A percentile compares a stretch with the other conserved stretches of the same genome.
phyloP scores from a whole-genome alignment of 1,284 basidiomycete genomes.

The Pseudozyma pruni region DNA sequence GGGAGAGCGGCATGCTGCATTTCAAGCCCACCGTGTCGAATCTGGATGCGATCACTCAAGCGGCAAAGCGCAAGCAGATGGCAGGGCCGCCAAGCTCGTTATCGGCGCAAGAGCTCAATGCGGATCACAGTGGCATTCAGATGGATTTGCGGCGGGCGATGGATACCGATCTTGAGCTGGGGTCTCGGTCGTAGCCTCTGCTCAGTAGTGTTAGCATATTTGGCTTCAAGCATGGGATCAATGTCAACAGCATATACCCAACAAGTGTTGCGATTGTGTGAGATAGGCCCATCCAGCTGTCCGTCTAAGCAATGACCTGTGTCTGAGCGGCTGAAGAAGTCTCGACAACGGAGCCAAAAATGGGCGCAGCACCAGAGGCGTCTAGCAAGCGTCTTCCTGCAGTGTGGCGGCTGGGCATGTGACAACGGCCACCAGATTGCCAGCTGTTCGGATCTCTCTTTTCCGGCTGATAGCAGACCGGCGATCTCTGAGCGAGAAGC shows the following conservation, averaged over 20 bases:
- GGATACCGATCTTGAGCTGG: slow-evolving; percentile 45
- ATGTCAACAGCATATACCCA: slow-evolving; percentile 3
- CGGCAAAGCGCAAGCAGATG: slow-evolving; percentile 32
- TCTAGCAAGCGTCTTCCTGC: no score
- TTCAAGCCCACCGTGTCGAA: slow-evolving; percentile 51
- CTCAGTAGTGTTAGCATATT: not conserved
- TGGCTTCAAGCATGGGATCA: not conserved
- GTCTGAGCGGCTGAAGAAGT: no score
- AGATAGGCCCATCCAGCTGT: not conserved
- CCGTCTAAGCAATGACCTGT: no score
- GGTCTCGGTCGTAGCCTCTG: slow-evolving; percentile 22
- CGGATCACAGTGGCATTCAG: slow-evolving; percentile 44
- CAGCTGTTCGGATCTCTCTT: no score
- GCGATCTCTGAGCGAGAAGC: no score
- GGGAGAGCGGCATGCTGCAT: slow-evolving; percentile 45
- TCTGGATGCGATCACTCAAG: slow-evolving; percentile 37
- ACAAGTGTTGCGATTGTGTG: not conserved
- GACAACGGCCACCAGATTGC: no score
- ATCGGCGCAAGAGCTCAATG: slow-evolving; percentile 46
- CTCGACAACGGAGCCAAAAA: no score
- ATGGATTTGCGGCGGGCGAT: slow-evolving; percentile 39
- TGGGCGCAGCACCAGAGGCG: no score
- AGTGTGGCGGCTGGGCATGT: no score
- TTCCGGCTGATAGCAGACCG: no score
- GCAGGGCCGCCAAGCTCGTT: slow-evolving; percentile 26